Conservation (phyloP, 257 asterid species). For the Cruciata laevipes region DNA sequence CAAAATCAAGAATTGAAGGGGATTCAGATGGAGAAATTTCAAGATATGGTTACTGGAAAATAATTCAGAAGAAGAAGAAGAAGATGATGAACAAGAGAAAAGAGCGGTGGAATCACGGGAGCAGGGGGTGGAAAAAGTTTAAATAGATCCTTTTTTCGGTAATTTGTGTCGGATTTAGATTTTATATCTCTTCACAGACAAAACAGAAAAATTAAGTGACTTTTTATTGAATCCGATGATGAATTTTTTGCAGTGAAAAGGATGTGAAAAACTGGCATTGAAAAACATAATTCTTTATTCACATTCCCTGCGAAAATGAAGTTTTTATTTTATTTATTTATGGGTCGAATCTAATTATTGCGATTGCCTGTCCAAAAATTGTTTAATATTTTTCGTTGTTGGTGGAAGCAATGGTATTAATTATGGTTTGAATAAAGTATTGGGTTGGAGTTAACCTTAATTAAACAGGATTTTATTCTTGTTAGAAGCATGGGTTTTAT, state of each 20-base stretch:
- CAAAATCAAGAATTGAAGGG: not conserved
- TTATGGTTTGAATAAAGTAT: not conserved
- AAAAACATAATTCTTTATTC: not conserved
- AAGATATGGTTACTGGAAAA: not conserved
- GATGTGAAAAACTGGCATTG: constrained; percentile 6
- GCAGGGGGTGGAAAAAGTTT: constrained; percentile 7
- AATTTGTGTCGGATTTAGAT: not conserved
- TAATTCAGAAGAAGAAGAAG: not conserved
- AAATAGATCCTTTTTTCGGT: not conserved
- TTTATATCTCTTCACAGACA: not conserved
- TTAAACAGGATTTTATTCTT: constrained; percentile 3
- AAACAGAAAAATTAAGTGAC: not conserved
- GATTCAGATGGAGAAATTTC: constrained; percentile 7
- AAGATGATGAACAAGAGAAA: not conserved
- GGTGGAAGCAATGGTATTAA: not conserved
- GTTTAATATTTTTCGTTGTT: not conserved
- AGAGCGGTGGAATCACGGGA: constrained; percentile 22
- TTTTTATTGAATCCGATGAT: no score
- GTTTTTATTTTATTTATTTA: not conserved
- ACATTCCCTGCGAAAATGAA: not conserved
- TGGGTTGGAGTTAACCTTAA: not conserved
- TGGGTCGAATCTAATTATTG: not conserved
- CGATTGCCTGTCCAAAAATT: not conserved
- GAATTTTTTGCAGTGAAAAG: not conserved
- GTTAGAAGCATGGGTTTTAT: not conserved